Evolutionary conservation across 768 basidiomycete species (phyloP).

Genomic region (Leccinum imitatum): DNA sequence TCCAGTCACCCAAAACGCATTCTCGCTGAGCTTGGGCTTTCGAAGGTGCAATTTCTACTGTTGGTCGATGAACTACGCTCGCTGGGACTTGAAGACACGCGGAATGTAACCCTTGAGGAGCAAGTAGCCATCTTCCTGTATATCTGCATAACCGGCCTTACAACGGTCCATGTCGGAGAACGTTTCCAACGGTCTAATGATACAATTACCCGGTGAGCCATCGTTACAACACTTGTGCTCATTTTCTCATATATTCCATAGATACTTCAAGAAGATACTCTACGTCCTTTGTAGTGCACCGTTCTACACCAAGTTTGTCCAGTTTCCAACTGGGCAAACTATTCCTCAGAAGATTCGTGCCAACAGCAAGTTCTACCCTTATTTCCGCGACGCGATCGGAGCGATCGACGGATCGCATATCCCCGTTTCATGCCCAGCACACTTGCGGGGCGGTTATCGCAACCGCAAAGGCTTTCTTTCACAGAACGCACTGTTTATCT

Average conservation of each 20-base stretch:
- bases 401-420: neutral
- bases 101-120: neutral
- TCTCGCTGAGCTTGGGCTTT: conserved; percentile 19
- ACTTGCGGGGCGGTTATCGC: too few relatives aligned
- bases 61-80: conserved; percentile 2
- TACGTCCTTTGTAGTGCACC: neutral
- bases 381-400: neutral
- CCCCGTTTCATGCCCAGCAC: too few relatives aligned
- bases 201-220: neutral
- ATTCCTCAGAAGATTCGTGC: neutral
- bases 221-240: too few relatives aligned
- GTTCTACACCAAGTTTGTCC: neutral
- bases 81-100: neutral
- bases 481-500: neutral
- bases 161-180: neutral
- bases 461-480: neutral
- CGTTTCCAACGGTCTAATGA: neutral
- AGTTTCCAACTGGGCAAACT: neutral
- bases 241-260: neutral
- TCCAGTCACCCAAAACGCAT: conserved; percentile 20
- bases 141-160: neutral
- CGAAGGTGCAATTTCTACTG: conserved; percentile 18
- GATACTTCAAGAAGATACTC: neutral
- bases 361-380: neutral
- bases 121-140: neutral